A percentile compares a stretch with the other conserved stretches of the same genome.
These are phyloP conservation scores for Gossypium raimondii DNA, from an alignment of 345 rosid genomes.

Conservation along the genomic window DNA sequence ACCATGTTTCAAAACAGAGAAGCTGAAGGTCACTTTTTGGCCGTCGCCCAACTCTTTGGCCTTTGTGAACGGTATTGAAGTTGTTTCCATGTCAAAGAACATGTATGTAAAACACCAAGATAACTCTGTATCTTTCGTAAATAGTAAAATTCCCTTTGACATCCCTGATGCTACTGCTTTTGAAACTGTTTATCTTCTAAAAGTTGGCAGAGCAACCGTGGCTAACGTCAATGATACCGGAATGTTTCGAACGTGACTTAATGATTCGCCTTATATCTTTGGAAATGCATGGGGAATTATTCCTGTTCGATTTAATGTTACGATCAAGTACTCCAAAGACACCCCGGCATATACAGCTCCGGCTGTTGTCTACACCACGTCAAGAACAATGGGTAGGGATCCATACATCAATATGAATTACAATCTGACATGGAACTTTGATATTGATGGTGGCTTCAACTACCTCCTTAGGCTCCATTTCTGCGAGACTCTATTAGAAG, in stretches of 20 bases:
- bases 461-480: slow-evolving; percentile 43
- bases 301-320: rapidly evolving
- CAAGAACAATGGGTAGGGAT: slow-evolving; percentile 28
- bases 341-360: slow-evolving; percentile 31
- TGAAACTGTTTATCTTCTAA: no score
- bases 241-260: slow-evolving; percentile 30
- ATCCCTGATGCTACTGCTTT: not conserved
- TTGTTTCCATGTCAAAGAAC: no score
- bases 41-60: no score
- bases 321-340: not conserved
- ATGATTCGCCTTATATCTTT: slow-evolving; percentile 14
- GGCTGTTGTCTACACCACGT: slow-evolving; percentile 16
- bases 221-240: slow-evolving; percentile 24
- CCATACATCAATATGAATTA: slow-evolving; percentile 11
- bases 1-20: no score
- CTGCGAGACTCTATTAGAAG: slow-evolving; percentile 27
- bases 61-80: no score
- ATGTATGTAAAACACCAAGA: no score
- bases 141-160: not conserved
- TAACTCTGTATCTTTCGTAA: slow-evolving; percentile 8
- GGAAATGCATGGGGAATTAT: not conserved
- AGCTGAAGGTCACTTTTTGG: no score
- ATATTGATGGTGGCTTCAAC: slow-evolving; percentile 30
- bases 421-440: not conserved
- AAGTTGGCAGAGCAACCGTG: no score